Percentiles rank a stretch among this genome's conserved stretches.
Conservation (phyloP, 106 monocot genomes). For the Phalaenopsis aphrodite region DNA sequence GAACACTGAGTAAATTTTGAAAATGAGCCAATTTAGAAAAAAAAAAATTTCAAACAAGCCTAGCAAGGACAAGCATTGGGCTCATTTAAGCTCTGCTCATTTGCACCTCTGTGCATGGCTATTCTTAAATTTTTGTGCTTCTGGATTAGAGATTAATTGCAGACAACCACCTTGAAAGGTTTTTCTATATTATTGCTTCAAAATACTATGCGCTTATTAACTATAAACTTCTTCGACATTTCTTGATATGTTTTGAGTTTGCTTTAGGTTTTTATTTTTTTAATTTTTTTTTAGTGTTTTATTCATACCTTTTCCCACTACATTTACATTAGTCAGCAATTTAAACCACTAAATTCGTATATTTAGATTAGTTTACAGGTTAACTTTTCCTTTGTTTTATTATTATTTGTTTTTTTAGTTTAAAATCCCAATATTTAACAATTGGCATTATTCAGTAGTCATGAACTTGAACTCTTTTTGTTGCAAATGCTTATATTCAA, state of each 20-base stretch:
- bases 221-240: neutral
- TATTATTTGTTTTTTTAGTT: neutral
- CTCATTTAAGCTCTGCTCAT: too few species aligned
- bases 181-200: neutral
- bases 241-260: neutral
- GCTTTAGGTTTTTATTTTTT: neutral
- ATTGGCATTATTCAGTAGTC: neutral
- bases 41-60: too few species aligned
- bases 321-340: neutral
- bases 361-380: neutral
- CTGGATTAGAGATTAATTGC: neutral
- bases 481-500: conserved; percentile 39
- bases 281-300: neutral
- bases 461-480: conserved; percentile 17
- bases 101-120: too few species aligned
- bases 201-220: neutral
- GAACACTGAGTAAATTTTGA: too few species aligned
- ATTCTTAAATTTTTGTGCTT: neutral
- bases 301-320: neutral
- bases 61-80: too few species aligned
- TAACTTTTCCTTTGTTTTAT: neutral
- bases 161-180: neutral
- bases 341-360: neutral
- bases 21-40: too few species aligned
- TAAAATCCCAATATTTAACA: neutral